A percentile compares a stretch with the other conserved stretches of the same genome.
phyloP scores from a whole-genome alignment of 345 rosid genomes.

The Salix brachista region DNA sequence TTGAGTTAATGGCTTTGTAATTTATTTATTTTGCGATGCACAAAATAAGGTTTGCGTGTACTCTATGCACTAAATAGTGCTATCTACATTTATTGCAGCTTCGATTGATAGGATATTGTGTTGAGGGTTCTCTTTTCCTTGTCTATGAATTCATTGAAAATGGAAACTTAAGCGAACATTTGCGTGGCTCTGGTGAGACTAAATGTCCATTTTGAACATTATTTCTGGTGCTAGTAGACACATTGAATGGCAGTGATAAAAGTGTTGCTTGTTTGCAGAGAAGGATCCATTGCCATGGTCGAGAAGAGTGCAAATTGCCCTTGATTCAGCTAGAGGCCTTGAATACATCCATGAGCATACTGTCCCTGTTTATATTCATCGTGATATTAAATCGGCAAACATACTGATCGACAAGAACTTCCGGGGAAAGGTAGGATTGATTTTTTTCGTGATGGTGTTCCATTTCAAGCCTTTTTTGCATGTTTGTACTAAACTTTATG shows the following conservation, averaged over 20 bases:
- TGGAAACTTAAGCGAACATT: slow-evolving; percentile 88
- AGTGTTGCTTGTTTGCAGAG: slow-evolving; percentile 38
- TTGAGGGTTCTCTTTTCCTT: slow-evolving; percentile 84
- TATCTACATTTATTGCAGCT: slow-evolving; percentile 43
- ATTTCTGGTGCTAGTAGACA: slow-evolving; percentile 1
- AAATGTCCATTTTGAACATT: background rate
- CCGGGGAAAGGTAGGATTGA: slow-evolving; percentile 63
- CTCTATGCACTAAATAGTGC: background rate
- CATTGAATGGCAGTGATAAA: slow-evolving; percentile 4
- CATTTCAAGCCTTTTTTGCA: slow-evolving; percentile 2
- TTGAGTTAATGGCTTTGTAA: background rate
- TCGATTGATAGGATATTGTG: slow-evolving; percentile 89
- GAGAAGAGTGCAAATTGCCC: slow-evolving; percentile 85
- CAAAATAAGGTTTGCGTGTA: background rate
- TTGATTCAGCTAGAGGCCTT: slow-evolving; percentile 98
- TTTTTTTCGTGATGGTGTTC: slow-evolving; percentile 1
- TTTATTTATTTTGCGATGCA: background rate
- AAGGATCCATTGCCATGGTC: slow-evolving; percentile 80
- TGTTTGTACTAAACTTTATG: slow-evolving; percentile 2
- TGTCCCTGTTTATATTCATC: slow-evolving; percentile 94
- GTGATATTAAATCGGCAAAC: slow-evolving; percentile 94
- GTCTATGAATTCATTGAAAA: slow-evolving; percentile 88
- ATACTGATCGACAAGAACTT: slow-evolving; percentile 84
- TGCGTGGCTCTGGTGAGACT: slow-evolving; percentile 73
- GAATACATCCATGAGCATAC: slow-evolving; percentile 98